These are phyloP conservation scores for Cinchona pubescens DNA, from an alignment of 257 asterid species.

Conservation along the genomic window DNA sequence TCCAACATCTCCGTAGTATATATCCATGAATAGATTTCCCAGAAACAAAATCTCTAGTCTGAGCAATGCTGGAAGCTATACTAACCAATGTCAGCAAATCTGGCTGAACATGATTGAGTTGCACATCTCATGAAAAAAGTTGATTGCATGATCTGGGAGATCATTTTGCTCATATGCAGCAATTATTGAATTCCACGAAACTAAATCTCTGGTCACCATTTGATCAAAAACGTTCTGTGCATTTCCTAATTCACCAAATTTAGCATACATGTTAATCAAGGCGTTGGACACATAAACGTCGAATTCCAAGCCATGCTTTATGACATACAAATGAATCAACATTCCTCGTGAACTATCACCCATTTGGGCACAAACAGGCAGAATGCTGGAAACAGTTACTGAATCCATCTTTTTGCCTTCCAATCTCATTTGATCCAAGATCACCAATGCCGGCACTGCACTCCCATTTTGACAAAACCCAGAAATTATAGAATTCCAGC, in stretches of 20 bases:
- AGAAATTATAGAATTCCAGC: conserved; percentile 90
- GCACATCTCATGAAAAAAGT: conserved; percentile 57
- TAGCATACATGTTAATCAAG: conserved; percentile 78
- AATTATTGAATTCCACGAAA: conserved; percentile 80
- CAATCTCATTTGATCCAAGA: conserved; percentile 60
- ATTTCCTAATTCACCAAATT: conserved; percentile 49
- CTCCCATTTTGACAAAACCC: conserved; percentile 74
- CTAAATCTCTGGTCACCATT: conserved; percentile 52
- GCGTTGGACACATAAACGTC: conserved; percentile 71
- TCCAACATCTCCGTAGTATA: conserved; percentile 57
- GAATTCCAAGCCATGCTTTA: conserved; percentile 65
- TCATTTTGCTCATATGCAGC: conserved; percentile 79
- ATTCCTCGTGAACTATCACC: conserved; percentile 47
- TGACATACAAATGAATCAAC: conserved; percentile 54
- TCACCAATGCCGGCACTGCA: conserved; percentile 46
- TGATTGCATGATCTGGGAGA: conserved; percentile 42
- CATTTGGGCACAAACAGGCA: conserved; percentile 65
- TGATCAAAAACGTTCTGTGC: conserved; percentile 53
- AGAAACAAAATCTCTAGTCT: conserved; percentile 40
- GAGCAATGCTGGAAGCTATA: conserved; percentile 67
- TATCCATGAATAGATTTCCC: conserved; percentile 67
- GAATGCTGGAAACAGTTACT: conserved; percentile 60
- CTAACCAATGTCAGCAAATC: conserved; percentile 71
- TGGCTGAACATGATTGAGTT: conserved; percentile 37
- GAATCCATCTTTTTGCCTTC: conserved; percentile 63